Evolutionary conservation across 345 rosid genomes (phyloP).

Genomic region (Raphanus raphanistrum): DNA sequence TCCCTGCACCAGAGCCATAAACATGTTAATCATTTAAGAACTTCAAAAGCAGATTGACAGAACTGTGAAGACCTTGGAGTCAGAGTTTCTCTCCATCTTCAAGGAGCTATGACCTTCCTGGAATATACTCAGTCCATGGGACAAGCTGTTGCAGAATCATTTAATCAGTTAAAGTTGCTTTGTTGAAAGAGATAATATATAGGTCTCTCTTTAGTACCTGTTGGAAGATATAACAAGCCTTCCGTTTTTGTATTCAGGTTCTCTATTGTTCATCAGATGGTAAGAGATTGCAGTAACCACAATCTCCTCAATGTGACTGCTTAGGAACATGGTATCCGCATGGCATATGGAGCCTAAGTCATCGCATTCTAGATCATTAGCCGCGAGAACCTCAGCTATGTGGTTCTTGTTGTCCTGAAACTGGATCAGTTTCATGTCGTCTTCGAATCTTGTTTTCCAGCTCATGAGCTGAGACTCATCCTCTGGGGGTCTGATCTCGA

Average conservation of each 20-base stretch:
- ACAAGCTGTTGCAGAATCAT: constrained; percentile 64
- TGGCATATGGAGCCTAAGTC: constrained; percentile 81
- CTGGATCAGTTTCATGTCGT: constrained; percentile 83
- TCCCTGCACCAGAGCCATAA: constrained; percentile 41
- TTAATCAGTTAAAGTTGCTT: background rate
- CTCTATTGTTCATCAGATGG: constrained; percentile 76
- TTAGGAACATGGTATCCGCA: constrained; percentile 69
- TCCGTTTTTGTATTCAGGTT: constrained; percentile 91
- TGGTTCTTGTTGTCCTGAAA: constrained; percentile 92
- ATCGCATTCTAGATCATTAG: constrained; percentile 87
- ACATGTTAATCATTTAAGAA: background rate
- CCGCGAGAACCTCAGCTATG: constrained; percentile 85
- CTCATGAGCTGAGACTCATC: constrained; percentile 70
- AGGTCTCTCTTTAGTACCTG: constrained; percentile 48
- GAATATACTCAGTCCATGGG: constrained; percentile 86
- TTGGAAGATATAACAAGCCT: constrained; percentile 89
- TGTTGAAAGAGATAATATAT: background rate
- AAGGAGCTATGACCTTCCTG: constrained; percentile 73
- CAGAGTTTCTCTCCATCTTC: constrained; percentile 74
- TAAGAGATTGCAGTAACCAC: constrained; percentile 86
- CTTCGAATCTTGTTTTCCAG: constrained; percentile 90
- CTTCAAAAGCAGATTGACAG: constrained; percentile 11
- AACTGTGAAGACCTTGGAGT: constrained; percentile 54
- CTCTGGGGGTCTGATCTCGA: constrained; percentile 81
- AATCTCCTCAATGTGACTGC: constrained; percentile 84